These are phyloP conservation scores for Cicer cuneatum DNA, from an alignment of 306 rosid genomes.

Conservation along the genomic window DNA sequence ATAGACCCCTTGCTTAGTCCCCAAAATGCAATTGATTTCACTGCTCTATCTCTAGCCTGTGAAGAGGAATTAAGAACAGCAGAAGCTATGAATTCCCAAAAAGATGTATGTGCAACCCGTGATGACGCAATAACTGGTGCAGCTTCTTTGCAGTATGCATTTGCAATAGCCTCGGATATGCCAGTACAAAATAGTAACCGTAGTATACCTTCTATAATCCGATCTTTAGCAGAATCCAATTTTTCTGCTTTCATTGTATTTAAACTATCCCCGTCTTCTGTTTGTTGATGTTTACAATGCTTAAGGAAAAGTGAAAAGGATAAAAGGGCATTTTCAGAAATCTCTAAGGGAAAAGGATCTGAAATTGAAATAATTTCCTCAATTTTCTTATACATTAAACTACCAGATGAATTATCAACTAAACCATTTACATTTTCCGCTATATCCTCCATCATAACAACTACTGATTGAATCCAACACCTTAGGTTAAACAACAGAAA, in stretches of 20 bases:
- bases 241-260: conserved; percentile 58
- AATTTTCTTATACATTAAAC: conserved; percentile 49
- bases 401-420: conserved; percentile 49
- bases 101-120: conserved; percentile 62
- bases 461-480: conserved; percentile 85
- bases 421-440: conserved; percentile 78
- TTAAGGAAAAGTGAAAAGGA: conserved; percentile 69
- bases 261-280: conserved; percentile 54
- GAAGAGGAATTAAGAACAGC: conserved; percentile 70
- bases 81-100: conserved; percentile 88
- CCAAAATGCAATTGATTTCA: conserved; percentile 94
- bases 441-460: conserved; percentile 82
- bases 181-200: conserved; percentile 92
- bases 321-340: conserved; percentile 84
- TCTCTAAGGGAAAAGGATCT: conserved; percentile 62
- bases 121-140: conserved; percentile 69
- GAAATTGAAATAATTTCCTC: conserved; percentile 63
- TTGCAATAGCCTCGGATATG: conserved; percentile 81
- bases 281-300: conserved; percentile 59
- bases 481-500: conserved; percentile 68
- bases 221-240: conserved; percentile 68
- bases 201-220: conserved; percentile 84
- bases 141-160: conserved; percentile 66
- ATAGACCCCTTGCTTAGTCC: conserved; percentile 89
- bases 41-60: conserved; percentile 82